Evolutionary conservation across 257 asterid species (phyloP), one percentile per base, ranked within the genome.

Genomic region (Ajuga chamaepitys): DNA sequence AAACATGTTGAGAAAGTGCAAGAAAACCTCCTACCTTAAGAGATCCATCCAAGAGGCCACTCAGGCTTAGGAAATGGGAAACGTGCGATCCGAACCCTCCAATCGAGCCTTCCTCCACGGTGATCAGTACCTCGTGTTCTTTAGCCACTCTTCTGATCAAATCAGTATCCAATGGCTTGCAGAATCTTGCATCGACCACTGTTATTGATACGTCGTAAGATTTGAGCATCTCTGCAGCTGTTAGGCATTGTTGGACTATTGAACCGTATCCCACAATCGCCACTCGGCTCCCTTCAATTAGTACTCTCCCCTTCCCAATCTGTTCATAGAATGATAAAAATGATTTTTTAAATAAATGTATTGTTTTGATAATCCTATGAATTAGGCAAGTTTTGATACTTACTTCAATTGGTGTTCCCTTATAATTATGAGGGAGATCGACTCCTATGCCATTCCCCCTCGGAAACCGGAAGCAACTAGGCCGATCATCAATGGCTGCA

Each of bases 11-110:
- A 20, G 37, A 1, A 9, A 66, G 10, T 28, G 11, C 0, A 10
- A 1, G 20, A 41, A 4, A 7, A 0, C 14, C n/a, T 57, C 20
- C 24, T 80, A 85, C 96, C 96, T 88, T 88, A 21, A 88, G 86
- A 6, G 63, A 75, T 70, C 95, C 96, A 66, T 88, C 96, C 80
- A 88, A 54, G 37, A 83, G 64, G 2, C 95, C 90, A 59, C 34
- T 79, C 54, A 88, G 72, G 82, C 80, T 78, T 40, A 88, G 73
- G 81, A 75, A 88, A 42, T 88, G 96, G 3, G 86, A 30, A 20
- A 85, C 86, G 40, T 88, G 96, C 38, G 96, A 88, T 67, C 95
- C 89, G 55, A 88, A 88, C 17, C 96, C 96, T 52, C 96, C 96
- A 18, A 88, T 74, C 2, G 96, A 80, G 53, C 96, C 96, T 79